A percentile compares a stretch with the other conserved stretches of the same genome.
Conservation (phyloP, 345 rosid species). For the Passiflora organensis region DNA sequence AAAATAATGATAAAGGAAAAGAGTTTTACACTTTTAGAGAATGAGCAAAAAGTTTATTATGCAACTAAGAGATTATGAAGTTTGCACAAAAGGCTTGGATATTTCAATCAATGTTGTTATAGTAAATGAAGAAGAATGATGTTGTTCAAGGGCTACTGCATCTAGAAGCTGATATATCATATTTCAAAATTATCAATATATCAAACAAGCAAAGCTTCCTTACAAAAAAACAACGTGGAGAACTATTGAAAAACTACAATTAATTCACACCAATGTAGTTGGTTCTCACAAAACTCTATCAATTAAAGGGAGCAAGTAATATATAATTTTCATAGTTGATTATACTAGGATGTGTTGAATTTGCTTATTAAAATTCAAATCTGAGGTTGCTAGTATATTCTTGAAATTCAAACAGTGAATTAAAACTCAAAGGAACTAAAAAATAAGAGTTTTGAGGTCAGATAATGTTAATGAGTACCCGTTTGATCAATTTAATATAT, state of each 20-base stretch:
- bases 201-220: neutral
- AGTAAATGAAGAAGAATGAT: no score
- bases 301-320: neutral
- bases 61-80: neutral
- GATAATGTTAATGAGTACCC: constrained; percentile 11
- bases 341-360: neutral
- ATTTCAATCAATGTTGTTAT: neutral
- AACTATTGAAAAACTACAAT: neutral
- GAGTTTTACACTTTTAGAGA: no score
- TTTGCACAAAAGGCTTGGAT: neutral
- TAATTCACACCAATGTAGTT: neutral
- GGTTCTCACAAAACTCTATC: neutral
- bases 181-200: neutral
- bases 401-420: neutral
- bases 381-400: neutral
- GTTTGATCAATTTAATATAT: neutral
- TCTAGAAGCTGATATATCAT: neutral
- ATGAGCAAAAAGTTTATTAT: no score
- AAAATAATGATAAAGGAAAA: no score
- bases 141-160: neutral
- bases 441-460: neutral
- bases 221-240: neutral
- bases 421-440: constrained; percentile 1
- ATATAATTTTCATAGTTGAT: constrained; percentile 2
- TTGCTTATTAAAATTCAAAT: neutral